phyloP scores from a whole-genome alignment of 2,329 filamentous ascomycete genomes.

The Sphaerostilbella broomeana region DNA sequence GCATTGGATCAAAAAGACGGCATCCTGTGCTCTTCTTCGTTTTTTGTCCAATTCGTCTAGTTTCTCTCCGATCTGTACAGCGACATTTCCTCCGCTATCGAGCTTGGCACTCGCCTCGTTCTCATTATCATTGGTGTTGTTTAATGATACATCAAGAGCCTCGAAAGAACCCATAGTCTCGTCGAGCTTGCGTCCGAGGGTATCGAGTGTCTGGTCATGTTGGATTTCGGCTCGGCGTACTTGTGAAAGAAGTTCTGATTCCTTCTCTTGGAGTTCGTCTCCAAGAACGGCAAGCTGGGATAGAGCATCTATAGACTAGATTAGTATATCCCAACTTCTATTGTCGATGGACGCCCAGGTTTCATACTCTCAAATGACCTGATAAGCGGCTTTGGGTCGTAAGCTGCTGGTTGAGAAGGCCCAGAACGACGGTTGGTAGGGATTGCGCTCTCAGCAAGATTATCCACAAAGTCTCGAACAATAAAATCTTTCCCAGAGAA shows the following conservation, averaged over 20 bases:
- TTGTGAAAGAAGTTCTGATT: slow-evolving; percentile 84
- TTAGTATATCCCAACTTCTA: background rate
- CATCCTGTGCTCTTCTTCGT: slow-evolving; percentile 80
- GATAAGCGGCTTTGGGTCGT: slow-evolving; percentile 95
- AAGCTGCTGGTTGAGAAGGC: slow-evolving; percentile 53
- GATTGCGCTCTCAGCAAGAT: slow-evolving; percentile 77
- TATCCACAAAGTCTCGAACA: slow-evolving; percentile 94
- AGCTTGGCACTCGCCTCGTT: slow-evolving; percentile 28
- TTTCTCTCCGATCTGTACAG: slow-evolving; percentile 89
- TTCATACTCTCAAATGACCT: slow-evolving; percentile 76
- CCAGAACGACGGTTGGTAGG: slow-evolving; percentile 75
- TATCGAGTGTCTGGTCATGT: slow-evolving; percentile 85
- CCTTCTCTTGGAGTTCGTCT: slow-evolving; percentile 80
- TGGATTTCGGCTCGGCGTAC: slow-evolving; percentile 87
- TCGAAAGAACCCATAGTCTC: slow-evolving; percentile 90
- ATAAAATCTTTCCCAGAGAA: slow-evolving; percentile 91
- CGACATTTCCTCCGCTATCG: slow-evolving; percentile 72
- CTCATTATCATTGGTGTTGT: slow-evolving; percentile 44
- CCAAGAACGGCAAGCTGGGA: slow-evolving; percentile 63
- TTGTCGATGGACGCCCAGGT: background rate
- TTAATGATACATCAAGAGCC: slow-evolving; percentile 76
- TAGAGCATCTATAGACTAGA: slow-evolving; percentile 45
- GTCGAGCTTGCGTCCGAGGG: slow-evolving; percentile 80
- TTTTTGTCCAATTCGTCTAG: slow-evolving; percentile 93
- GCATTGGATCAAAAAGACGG: slow-evolving; percentile 91